Base-by-base conservation (phyloP, 2,329 filamentous ascomycete species). In the Bipolaris gigantea region DNA sequence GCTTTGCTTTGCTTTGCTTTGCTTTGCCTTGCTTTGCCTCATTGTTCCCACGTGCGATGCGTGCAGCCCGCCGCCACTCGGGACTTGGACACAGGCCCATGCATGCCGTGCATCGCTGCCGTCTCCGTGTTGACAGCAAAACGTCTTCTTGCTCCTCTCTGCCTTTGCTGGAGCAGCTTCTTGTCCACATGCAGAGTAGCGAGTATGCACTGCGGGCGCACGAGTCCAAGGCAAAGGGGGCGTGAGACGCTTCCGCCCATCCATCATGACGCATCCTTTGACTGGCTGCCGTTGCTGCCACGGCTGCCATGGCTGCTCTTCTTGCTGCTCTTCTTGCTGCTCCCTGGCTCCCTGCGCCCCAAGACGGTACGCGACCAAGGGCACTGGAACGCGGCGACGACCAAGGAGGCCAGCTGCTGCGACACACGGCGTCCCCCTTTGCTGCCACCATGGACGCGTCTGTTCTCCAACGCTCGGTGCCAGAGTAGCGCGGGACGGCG, bases 371-470 rank as follows among this genome's bases (percentile, higher is more conserved):
- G 49, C 57, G 55, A 60, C 55, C 55, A 48, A 52, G 46, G 53
- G 27, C 27, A 4, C 27, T 30, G 10, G 2, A 45, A 53, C 49
- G 53, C 53, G 56, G 34, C 56, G 9, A 18, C 11, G 10, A 18
- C 16, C 16, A 4, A 21, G 35, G 35, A 7, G 15, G 15, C 39
- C 15, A 25, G 47, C 56, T 56, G 52, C 58, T 63, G 62, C 62
- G 55, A 64, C 61, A 63, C 62, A 62, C 62, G 62, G 60, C 59
- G 56, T 62, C 62, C 58, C 64, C 61, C 65, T 54, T 61, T 51
- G 45, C 44, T 33, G 36, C 9, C 47, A 27, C 38, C 13, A 15
- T 44, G 35, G 46, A 34, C 52, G 49, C 58, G 56, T 53, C 41
- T 55, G 56, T 48, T 41, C 33, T 49, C 50, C 34, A 48, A 42